Conservation (phyloP, 2,329 filamentous ascomycete genomes). For the Nigrospora sphaerica region DNA sequence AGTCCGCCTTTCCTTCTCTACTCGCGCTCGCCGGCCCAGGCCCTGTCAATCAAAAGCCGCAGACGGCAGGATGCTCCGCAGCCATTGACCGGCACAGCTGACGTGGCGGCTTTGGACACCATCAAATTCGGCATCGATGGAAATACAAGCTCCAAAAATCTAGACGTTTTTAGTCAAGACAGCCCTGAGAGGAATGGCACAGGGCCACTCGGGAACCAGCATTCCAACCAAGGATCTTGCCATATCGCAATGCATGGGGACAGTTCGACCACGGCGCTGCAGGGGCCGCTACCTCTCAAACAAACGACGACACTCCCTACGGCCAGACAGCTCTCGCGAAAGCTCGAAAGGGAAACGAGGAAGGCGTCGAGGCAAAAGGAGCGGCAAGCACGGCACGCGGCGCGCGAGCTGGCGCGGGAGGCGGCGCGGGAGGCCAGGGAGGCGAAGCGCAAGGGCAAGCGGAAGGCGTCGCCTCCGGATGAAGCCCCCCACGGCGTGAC, state of each 20-base stretch:
- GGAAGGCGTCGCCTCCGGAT: neutral
- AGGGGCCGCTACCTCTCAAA: neutral
- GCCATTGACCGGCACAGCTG: neutral
- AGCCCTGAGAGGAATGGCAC: neutral
- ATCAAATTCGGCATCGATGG: neutral
- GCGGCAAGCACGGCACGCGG: neutral
- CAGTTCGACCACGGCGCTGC: neutral
- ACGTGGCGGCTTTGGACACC: neutral
- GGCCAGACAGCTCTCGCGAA: neutral
- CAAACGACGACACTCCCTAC: neutral
- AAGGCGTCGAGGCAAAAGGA: constrained; percentile 1
- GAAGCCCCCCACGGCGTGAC: neutral
- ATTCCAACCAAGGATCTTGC: neutral
- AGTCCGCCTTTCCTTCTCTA: neutral
- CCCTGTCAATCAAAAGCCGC: neutral
- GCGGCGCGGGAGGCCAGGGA: neutral
- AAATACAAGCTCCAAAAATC: neutral
- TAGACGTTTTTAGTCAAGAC: neutral
- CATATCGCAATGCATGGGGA: neutral
- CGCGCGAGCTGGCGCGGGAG: neutral
- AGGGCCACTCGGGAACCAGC: neutral
- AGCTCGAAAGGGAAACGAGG: constrained; percentile 10
- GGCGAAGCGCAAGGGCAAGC: neutral
- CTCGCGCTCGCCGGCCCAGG: neutral
- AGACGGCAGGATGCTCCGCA: neutral